Base-by-base conservation (phyloP, 129 eudicot species). In the Lactuca sativa region DNA sequence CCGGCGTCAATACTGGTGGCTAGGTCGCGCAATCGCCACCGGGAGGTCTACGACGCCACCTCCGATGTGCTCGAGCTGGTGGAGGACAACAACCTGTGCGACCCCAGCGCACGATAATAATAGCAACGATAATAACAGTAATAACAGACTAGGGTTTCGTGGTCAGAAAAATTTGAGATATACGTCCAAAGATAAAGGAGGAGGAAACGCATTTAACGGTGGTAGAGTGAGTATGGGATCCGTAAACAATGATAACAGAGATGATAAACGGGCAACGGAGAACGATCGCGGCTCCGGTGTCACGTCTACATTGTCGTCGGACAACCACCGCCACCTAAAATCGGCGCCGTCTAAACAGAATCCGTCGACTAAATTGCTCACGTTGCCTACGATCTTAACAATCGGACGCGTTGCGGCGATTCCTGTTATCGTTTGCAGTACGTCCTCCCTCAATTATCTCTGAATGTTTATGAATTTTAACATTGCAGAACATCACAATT, bases 321-420 rank as follows among this genome's bases (percentile, higher is more conserved):
- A 77, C 4, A 70, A 75, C 32, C 75, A 57, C 52, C 75, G 54
- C 53, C 62, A 59, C 62, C 59, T 38, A 10, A 37, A 52, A 53
- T 44, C 62, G 4, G 66, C 80, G 53, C 18, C 85, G n/a, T 56
- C 73, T 51, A 74, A 73, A 73, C 87, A 63, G 2, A 73, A 62
- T 41, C 61, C 75, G 59, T 47, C 84, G 13, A 25, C 67, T 9
- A 89, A 87, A 66, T 66, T 93, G 75, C 87, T 93, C 75, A 93
- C 99, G 33, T 82, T 93, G 89, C 99, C 99, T 4, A 93, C 96
- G 56, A 79, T 90, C 64, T 78, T 93, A 71, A 93, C 99, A 2
- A 82, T 93, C 52, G 97, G 90, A 36, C 99, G 97, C 54, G 99
- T 93, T 47, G 99, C 89, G 34, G 88, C 99, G 4, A 79, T 93